Conservation (phyloP, 768 basidiomycete species). For the Auriscalpium orientale region DNA sequence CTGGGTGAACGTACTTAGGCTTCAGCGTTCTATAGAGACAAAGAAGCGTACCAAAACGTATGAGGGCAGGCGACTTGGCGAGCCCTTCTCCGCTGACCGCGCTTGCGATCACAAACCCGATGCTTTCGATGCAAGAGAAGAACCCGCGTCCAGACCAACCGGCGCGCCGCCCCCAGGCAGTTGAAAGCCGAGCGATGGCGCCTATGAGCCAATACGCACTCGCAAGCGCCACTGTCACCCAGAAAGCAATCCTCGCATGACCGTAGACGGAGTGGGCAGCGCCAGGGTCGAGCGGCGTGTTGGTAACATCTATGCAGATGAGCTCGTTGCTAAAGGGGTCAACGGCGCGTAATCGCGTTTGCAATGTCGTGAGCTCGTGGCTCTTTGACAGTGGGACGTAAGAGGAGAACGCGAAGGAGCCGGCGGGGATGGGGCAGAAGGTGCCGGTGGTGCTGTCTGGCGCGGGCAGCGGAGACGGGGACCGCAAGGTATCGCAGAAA, state of each 20-base stretch:
- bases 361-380: slow-evolving; percentile 75
- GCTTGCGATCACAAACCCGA: slow-evolving; percentile 84
- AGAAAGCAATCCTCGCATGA: slow-evolving; percentile 58
- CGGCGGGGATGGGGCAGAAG: slow-evolving; percentile 76
- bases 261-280: slow-evolving; percentile 55
- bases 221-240: slow-evolving; percentile 65
- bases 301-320: slow-evolving; percentile 69
- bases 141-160: slow-evolving; percentile 51
- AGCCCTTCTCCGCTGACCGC: slow-evolving; percentile 89
- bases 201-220: slow-evolving; percentile 79
- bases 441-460: slow-evolving; percentile 21
- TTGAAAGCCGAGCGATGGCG: slow-evolving; percentile 69
- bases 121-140: slow-evolving; percentile 71
- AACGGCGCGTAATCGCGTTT: slow-evolving; percentile 79
- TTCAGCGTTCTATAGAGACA: slow-evolving; percentile 8
- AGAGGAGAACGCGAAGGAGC: slow-evolving; percentile 76
- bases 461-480: slow-evolving; percentile 58
- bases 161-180: slow-evolving; percentile 76
- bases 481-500: slow-evolving; percentile 73
- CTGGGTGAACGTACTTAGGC: slow-evolving; percentile 31
- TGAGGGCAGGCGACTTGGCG: slow-evolving; percentile 74
- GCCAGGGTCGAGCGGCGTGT: slow-evolving; percentile 68
- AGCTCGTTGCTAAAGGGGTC: slow-evolving; percentile 81
- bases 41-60: slow-evolving; percentile 71
- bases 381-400: slow-evolving; percentile 56